Conservation (phyloP, 106 monocot genomes). For the Apostasia ramifera region DNA sequence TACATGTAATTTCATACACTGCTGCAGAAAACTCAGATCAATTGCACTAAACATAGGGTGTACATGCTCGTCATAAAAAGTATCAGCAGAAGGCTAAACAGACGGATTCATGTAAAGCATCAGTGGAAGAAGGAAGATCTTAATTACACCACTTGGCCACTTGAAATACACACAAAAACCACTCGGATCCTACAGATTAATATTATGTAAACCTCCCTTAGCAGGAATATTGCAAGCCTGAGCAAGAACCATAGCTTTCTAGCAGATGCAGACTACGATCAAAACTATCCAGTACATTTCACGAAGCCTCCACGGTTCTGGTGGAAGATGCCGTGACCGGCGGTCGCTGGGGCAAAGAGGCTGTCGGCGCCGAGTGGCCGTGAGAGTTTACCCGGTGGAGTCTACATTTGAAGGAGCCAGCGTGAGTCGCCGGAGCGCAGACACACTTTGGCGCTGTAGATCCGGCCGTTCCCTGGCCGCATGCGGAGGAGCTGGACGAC, state of each 20-base stretch:
- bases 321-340: neutral
- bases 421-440: conserved; percentile 46
- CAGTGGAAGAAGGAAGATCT: neutral
- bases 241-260: neutral
- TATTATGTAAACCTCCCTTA: neutral
- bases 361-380: conserved; percentile 14
- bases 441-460: conserved; percentile 24
- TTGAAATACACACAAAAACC: neutral
- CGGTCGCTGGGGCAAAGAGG: neutral
- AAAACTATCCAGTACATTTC: neutral
- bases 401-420: conserved; percentile 52
- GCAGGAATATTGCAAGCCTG: conserved; percentile 1
- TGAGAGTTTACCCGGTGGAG: conserved; percentile 43
- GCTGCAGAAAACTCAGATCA: no score
- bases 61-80: no score
- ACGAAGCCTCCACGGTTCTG: conserved; percentile 5
- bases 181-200: no score
- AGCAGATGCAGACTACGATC: neutral
- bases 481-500: conserved; percentile 7
- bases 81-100: no score
- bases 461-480: neutral
- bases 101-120: neutral
- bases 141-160: neutral
- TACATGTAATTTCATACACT: neutral
- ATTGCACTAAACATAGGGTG: no score